These are phyloP conservation scores for Thalassiosira mediterranea DNA, from an alignment of 352 stramenopile genomes.

Conservation along the genomic window DNA sequence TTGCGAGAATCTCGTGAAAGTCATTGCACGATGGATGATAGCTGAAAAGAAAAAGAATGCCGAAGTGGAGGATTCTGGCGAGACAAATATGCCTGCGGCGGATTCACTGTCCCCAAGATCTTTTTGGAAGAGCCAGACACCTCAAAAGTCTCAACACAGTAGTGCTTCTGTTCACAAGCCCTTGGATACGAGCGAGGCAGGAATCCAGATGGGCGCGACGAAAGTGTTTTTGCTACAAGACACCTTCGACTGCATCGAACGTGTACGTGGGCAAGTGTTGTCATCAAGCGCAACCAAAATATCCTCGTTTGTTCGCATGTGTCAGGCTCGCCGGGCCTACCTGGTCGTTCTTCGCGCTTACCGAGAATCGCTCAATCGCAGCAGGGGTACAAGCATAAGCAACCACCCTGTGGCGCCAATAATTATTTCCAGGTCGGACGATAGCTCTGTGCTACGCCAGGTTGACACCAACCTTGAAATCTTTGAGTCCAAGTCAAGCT, in stretches of 20 bases:
- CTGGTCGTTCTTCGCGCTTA: conserved; percentile 56
- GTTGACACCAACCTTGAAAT: conserved; percentile 21
- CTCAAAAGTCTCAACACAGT: conserved; percentile 4
- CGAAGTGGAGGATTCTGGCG: neutral
- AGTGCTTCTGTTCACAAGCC: conserved; percentile 8
- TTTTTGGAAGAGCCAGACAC: conserved; percentile 43
- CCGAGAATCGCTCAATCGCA: conserved; percentile 15
- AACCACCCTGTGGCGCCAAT: neutral
- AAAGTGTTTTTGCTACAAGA: conserved; percentile 82
- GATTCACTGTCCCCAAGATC: conserved; percentile 24
- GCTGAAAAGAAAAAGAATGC: conserved; percentile 16
- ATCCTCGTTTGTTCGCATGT: conserved; percentile 65
- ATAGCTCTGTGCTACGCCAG: conserved; percentile 2
- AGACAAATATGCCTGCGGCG: neutral
- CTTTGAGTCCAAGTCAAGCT: conserved; percentile 25
- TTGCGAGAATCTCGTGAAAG: conserved; percentile 31
- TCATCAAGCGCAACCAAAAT: conserved; percentile 63
- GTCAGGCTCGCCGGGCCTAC: conserved; percentile 61
- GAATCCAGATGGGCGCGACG: conserved; percentile 86
- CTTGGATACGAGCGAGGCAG: conserved; percentile 45
- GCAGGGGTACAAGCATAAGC: neutral
- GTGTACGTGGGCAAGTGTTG: conserved; percentile 61
- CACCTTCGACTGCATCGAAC: conserved; percentile 81
- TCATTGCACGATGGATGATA: conserved; percentile 36
- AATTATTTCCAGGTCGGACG: conserved; percentile 3